Evolutionary conservation across 2,329 filamentous ascomycete species (phyloP).

Genomic region (Fusarium dimerum): DNA sequence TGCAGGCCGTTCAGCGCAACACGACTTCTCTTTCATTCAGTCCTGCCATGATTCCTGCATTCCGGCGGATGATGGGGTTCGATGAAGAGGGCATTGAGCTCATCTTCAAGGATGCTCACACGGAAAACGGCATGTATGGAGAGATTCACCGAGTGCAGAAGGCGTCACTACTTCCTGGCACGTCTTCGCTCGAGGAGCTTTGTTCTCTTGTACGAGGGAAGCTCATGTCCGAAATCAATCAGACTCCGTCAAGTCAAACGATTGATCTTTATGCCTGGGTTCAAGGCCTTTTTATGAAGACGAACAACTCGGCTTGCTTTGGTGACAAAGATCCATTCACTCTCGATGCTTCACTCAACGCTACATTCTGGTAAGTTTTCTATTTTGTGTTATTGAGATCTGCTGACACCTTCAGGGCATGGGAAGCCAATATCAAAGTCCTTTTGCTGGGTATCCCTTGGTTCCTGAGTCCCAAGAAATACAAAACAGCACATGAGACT

Average conservation of each 20-base stretch:
- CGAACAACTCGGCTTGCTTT: constrained; percentile 24
- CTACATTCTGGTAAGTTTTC: constrained; percentile 13
- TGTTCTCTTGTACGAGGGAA: constrained; percentile 12
- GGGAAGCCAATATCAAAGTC: constrained; percentile 21
- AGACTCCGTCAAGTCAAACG: constrained; percentile 4
- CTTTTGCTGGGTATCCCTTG: constrained; percentile 17
- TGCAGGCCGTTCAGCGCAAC: constrained; percentile 21
- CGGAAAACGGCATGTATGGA: constrained; percentile 24
- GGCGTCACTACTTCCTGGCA: constrained; percentile 16
- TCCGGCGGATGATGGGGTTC: constrained; percentile 23
- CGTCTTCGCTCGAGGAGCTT: constrained; percentile 11
- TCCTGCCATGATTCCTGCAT: constrained; percentile 20
- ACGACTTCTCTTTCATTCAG: constrained; percentile 16
- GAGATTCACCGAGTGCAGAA: constrained; percentile 22
- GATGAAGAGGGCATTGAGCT: constrained; percentile 21
- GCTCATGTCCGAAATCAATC: constrained; percentile 6
- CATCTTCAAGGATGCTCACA: constrained; percentile 24
- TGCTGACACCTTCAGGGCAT: constrained; percentile 4
- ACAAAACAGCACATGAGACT: constrained; percentile 6
- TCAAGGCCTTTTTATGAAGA: constrained; percentile 18
- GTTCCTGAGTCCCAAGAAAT: constrained; percentile 17
- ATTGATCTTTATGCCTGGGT: constrained; percentile 19
- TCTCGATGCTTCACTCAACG: constrained; percentile 2
- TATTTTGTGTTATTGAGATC: too few relatives aligned
- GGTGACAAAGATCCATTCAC: constrained; percentile 20